Evolutionary conservation across 805 yeast genomes (phyloP), one percentile per base, ranked within the genome.

Genomic region (Metschnikowia santaceciliae): DNA sequence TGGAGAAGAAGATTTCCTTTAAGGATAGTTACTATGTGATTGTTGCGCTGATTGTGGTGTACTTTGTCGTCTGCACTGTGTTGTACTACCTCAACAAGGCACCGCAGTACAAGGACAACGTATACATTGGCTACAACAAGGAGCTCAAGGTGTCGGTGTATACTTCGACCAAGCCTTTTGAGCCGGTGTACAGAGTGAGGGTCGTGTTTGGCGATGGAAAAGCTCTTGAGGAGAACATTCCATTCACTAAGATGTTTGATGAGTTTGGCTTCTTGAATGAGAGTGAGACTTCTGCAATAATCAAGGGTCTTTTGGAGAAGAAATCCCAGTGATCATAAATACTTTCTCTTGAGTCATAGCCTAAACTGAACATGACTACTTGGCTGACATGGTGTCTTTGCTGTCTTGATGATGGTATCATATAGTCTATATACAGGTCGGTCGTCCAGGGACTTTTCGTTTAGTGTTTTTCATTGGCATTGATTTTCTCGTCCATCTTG

Each of bases 1-100:
- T 75, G 26, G 86, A 81, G 51, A 81, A 80, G 62, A 72, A 77
- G 52, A 68, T 62, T 47, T 65, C 71, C 30, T 80, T 80, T 62
- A 62, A 66, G 15, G 75, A 79, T 36, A 47, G 64, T 23, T 73
- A 70, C 50, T 55, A 58, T 37, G 53, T 68, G 32, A 75, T 78
- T 0, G 66, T 63, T 10, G 58, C 60, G 0, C 57, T 72, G 19
- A 72, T 80, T 15, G 63, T 55, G 6, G 55, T 64, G 3, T 81
- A 79, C 56, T 70, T 70, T 35, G 34, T 63, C 5, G 47, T 74
- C 34, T 72, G 77, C 47, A 61, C 56, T 2, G 57, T 68, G 3
- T 63, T 74, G 62, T 63, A 56, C 50, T 72, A 58, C 46, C 50
- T 76, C 13, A 67, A 72, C 51, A 54, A 65, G 17, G 62, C 61